Percentiles rank a stretch among this genome's conserved stretches.
These are phyloP conservation scores for Phytopythium mirpurense DNA, from an alignment of 352 stramenopile species.

Conservation along the genomic window DNA sequence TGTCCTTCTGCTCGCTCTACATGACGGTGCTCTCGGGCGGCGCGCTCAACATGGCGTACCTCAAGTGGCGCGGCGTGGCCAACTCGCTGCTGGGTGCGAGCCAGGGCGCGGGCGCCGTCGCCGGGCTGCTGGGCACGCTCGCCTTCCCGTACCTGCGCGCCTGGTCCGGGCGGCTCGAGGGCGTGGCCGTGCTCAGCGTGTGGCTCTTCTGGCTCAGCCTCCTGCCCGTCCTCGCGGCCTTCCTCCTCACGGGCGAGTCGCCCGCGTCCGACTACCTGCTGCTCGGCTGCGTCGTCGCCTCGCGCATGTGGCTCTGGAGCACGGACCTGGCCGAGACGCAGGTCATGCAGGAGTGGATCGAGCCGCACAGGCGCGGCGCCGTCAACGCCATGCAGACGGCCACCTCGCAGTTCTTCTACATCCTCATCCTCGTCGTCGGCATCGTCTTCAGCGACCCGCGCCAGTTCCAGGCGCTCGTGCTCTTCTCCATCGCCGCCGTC, in stretches of 20 bases:
- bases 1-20: conserved; percentile 47
- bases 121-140: conserved; percentile 46
- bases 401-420: conserved; percentile 61
- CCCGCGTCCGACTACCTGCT: conserved; percentile 46
- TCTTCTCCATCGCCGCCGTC: conserved; percentile 33
- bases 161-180: conserved; percentile 27
- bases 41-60: conserved; percentile 52
- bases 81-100: conserved; percentile 35
- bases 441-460: conserved; percentile 23
- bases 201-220: conserved; percentile 63
- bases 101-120: conserved; percentile 38
- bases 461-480: conserved; percentile 50
- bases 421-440: conserved; percentile 44
- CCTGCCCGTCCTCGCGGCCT: conserved; percentile 30
- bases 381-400: conserved; percentile 70
- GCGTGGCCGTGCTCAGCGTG: conserved; percentile 46
- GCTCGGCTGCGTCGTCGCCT: conserved; percentile 39
- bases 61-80: conserved; percentile 57
- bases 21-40: conserved; percentile 56
- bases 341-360: conserved; percentile 71
- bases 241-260: conserved; percentile 44
- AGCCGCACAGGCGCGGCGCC: conserved; percentile 29
- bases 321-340: conserved; percentile 57
- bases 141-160: conserved; percentile 34
- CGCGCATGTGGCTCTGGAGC: conserved; percentile 49